Evolutionary conservation across 1,284 basidiomycete genomes (phyloP).

Genomic region (Kalmanozyma brasiliensis): DNA sequence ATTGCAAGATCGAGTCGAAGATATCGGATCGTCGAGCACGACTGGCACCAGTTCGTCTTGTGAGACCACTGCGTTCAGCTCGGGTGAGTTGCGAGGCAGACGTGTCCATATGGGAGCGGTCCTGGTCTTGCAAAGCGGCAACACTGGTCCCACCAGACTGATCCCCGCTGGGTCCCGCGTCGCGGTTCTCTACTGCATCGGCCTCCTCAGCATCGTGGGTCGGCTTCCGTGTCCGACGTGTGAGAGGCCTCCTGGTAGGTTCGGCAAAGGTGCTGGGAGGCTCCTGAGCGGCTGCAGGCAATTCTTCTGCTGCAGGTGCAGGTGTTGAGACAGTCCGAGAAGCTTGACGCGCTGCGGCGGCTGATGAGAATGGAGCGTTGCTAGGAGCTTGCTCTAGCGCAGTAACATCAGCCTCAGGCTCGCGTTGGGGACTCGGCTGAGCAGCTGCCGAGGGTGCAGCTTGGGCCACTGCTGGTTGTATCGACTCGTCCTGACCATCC

Average conservation of each 20-base stretch:
- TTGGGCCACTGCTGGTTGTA: neutral
- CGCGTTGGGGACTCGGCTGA: neutral
- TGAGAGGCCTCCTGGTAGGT: conserved; percentile 29
- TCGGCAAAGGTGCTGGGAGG: conserved; percentile 10
- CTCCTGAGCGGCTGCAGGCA: neutral
- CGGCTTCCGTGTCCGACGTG: conserved; percentile 39
- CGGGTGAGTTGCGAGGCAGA: conserved; percentile 20
- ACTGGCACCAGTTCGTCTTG: conserved; percentile 36
- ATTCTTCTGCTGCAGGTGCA: neutral
- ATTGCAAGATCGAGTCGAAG: conserved; percentile 35
- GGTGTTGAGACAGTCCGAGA: too few relatives aligned
- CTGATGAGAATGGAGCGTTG: conserved; percentile 1
- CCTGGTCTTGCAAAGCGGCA: neutral
- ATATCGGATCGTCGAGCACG: conserved; percentile 41
- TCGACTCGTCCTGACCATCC: conserved; percentile 7
- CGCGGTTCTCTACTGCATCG: neutral
- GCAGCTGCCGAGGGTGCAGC: neutral
- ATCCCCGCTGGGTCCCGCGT: neutral
- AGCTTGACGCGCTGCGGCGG: neutral
- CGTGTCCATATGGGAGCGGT: neutral
- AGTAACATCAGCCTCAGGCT: conserved; percentile 4
- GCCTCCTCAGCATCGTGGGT: neutral
- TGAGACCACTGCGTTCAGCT: conserved; percentile 25
- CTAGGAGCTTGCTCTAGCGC: conserved; percentile 1
- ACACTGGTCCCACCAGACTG: neutral